These are phyloP conservation scores for Ascochyta koolunga DNA, from an alignment of 2,329 filamentous ascomycete genomes.

Conservation along the genomic window DNA sequence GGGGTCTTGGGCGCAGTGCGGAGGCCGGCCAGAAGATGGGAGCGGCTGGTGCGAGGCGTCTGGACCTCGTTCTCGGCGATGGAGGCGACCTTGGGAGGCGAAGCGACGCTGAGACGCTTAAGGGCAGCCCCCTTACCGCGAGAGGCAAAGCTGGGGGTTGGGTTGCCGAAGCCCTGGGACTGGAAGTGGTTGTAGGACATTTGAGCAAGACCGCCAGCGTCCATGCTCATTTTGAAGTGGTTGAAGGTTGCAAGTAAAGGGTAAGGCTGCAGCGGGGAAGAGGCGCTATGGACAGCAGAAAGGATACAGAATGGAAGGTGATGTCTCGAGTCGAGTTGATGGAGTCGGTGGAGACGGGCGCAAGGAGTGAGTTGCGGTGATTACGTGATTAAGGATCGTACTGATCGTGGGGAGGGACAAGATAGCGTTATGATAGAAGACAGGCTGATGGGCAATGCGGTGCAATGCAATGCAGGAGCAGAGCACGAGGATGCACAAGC, in stretches of 20 bases:
- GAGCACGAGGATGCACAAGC: constrained; percentile 33
- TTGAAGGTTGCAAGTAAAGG: constrained; percentile 35
- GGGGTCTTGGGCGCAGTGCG: constrained; percentile 91
- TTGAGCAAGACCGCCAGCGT: constrained; percentile 99
- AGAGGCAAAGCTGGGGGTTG: constrained; percentile 81
- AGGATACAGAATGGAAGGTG: constrained; percentile 44
- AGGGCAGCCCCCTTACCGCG: constrained; percentile 84
- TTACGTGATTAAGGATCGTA: constrained; percentile 51
- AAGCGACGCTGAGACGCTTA: constrained; percentile 85
- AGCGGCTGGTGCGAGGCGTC: constrained; percentile 87
- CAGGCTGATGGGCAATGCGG: constrained; percentile 47
- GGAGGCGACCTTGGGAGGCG: constrained; percentile 69
- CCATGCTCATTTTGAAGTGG: constrained; percentile 64
- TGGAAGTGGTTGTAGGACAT: constrained; percentile 85
- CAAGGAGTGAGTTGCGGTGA: constrained; percentile 42
- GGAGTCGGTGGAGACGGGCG: constrained; percentile 21
- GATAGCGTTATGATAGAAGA: constrained; percentile 41
- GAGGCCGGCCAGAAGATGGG: constrained; percentile 89
- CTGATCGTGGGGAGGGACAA: constrained; percentile 35
- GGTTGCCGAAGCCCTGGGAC: constrained; percentile 74
- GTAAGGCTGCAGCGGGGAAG: constrained; percentile 39
- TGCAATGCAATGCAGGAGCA: too few species aligned
- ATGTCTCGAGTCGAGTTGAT: constrained; percentile 20
- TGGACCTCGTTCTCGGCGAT: constrained; percentile 71
- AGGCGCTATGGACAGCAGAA: constrained; percentile 33